phyloP scores from a whole-genome alignment of 805 yeast genomes.

The Saccharomycopsis sp. region DNA sequence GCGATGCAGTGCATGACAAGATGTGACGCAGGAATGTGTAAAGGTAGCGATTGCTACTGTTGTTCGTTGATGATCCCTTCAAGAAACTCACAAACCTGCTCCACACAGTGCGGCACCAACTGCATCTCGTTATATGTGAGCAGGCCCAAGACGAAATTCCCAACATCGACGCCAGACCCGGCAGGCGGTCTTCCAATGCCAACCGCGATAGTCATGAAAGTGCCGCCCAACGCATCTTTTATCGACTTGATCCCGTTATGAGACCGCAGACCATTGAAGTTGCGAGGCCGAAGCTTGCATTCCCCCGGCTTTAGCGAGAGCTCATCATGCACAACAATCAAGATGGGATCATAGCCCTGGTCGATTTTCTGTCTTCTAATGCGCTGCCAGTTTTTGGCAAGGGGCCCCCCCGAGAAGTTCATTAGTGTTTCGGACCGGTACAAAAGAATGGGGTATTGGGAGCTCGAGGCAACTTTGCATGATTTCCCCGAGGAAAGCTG shows the following conservation, averaged over 20 bases:
- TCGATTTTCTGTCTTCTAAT: background rate
- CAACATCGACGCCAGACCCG: slow-evolving; percentile 24
- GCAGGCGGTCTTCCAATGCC: slow-evolving; percentile 72
- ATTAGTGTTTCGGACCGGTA: slow-evolving; percentile 14
- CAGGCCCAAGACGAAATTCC: slow-evolving; percentile 50
- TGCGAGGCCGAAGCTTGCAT: slow-evolving; percentile 49
- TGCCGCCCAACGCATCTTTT: slow-evolving; percentile 33
- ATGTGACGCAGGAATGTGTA: too few species aligned
- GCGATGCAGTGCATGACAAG: too few species aligned
- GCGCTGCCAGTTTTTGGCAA: slow-evolving; percentile 8
- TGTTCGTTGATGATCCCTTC: background rate
- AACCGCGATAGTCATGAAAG: slow-evolving; percentile 54
- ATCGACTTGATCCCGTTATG: slow-evolving; percentile 77
- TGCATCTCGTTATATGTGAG: slow-evolving; percentile 39
- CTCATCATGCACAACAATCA: slow-evolving; percentile 70
- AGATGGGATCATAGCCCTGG: slow-evolving; percentile 13
- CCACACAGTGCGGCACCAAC: too few species aligned
- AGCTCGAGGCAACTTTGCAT: background rate
- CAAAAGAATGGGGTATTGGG: slow-evolving; percentile 3
- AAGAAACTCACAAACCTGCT: slow-evolving; percentile 1
- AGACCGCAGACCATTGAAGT: slow-evolving; percentile 65
- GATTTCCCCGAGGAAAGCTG: background rate
- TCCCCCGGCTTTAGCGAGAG: slow-evolving; percentile 57
- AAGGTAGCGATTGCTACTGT: too few species aligned
- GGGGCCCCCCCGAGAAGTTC: slow-evolving; percentile 16